phyloP scores from a whole-genome alignment of 2,329 filamentous ascomycete species.

The Pseudogymnoascus sp. region DNA sequence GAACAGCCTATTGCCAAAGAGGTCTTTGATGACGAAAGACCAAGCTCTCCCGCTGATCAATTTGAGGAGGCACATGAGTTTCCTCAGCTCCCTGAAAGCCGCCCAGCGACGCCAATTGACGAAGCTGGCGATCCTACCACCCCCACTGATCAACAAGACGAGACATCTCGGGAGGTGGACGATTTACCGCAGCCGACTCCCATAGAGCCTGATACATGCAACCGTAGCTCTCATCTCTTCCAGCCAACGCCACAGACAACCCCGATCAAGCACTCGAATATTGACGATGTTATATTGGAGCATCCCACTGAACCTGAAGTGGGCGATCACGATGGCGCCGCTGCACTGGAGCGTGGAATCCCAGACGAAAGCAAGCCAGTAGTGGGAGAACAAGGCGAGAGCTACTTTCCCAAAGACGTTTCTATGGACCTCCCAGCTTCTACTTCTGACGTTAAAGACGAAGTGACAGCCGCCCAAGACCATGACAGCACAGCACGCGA shows the following conservation, averaged over 20 bases:
- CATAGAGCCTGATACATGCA: constrained; percentile 36
- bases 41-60: neutral
- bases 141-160: neutral
- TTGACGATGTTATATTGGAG: neutral
- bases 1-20: neutral
- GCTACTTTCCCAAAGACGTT: neutral
- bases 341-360: neutral
- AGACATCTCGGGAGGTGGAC: constrained; percentile 5
- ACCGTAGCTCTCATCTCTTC: constrained; percentile 37
- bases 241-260: constrained; percentile 31
- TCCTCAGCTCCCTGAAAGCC: constrained; percentile 9
- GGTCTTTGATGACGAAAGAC: neutral
- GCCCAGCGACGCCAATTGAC: neutral
- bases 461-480: neutral
- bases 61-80: neutral
- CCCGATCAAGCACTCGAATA: neutral
- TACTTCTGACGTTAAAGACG: neutral
- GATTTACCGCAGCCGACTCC: constrained; percentile 31
- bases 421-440: neutral
- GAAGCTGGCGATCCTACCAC: neutral
- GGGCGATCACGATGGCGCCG: neutral
- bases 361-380: no score
- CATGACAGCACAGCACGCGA: neutral
- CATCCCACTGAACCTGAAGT: constrained; percentile 13
- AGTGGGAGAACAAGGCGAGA: neutral